Conservation (phyloP, 352 stramenopile genomes). For the Globisporangium iwayamae region DNA sequence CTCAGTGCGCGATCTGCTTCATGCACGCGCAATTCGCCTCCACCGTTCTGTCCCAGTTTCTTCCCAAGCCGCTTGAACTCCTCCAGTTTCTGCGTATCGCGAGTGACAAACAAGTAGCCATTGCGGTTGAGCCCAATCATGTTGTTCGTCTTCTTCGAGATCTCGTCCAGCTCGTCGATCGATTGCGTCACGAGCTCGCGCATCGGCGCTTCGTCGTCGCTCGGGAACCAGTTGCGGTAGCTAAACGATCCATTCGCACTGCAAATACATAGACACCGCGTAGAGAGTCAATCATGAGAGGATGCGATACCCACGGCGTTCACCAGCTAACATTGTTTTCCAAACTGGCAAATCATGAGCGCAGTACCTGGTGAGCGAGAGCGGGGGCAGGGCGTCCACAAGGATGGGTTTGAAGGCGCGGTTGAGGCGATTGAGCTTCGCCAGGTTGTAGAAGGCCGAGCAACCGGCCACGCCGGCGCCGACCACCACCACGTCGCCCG, state of each 20-base stretch:
- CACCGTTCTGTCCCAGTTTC: constrained; percentile 47
- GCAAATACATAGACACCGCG: not conserved
- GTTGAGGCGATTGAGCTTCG: constrained; percentile 60
- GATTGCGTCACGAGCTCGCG: constrained; percentile 65
- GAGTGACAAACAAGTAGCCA: constrained; percentile 75
- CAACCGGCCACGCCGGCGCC: constrained; percentile 70
- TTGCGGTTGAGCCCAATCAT: constrained; percentile 74
- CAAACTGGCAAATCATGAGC: not conserved
- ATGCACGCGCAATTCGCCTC: constrained; percentile 51
- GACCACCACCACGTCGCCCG: constrained; percentile 68
- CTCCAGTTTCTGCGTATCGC: constrained; percentile 41
- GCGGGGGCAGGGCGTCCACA: constrained; percentile 55
- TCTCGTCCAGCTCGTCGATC: constrained; percentile 73
- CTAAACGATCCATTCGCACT: constrained; percentile 77
- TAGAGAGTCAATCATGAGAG: not conserved
- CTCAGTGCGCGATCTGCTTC: constrained; percentile 20
- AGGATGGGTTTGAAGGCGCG: constrained; percentile 66
- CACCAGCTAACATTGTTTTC: too few species aligned
- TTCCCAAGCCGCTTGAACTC: constrained; percentile 43
- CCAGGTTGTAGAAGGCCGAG: constrained; percentile 76
- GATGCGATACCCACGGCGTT: too few species aligned
- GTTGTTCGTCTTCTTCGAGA: constrained; percentile 54
- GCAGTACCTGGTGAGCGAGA: constrained; percentile 60
- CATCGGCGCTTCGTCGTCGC: constrained; percentile 60
- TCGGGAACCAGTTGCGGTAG: constrained; percentile 84